Conservation (phyloP, 805 yeast genomes). For the Candida loeiensis region DNA sequence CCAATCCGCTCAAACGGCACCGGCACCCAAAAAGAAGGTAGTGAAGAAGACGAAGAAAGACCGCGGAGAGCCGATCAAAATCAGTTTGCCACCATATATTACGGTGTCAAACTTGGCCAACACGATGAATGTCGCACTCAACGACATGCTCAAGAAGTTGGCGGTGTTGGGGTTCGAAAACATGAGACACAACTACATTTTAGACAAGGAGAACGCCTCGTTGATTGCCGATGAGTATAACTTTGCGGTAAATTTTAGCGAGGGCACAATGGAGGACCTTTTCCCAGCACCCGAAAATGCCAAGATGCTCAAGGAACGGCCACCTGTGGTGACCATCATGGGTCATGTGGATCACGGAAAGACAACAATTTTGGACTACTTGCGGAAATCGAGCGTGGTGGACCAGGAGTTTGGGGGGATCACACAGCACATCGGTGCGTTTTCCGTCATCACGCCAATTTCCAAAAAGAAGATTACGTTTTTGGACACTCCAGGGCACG, state of each 20-base stretch:
- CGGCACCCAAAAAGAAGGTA: constrained; percentile 5
- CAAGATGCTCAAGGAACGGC: constrained; percentile 56
- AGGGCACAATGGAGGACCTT: constrained; percentile 58
- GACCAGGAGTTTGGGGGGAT: constrained; percentile 91
- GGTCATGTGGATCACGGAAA: constrained; percentile 99
- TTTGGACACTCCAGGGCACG: constrained; percentile 97
- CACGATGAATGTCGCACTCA: constrained; percentile 61
- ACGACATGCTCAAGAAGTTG: constrained; percentile 55
- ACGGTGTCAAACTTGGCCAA: constrained; percentile 78
- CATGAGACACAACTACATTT: constrained; percentile 68
- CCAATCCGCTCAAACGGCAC: constrained; percentile 4
- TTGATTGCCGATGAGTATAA: constrained; percentile 89
- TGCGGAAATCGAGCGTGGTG: constrained; percentile 82
- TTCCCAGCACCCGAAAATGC: constrained; percentile 48
- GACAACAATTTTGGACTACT: constrained; percentile 84
- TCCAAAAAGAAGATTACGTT: constrained; percentile 80
- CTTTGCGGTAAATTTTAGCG: constrained; percentile 56
- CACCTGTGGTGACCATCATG: constrained; percentile 97
- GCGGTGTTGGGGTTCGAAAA: constrained; percentile 69
- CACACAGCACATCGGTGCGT: constrained; percentile 97
- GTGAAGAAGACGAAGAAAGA: constrained; percentile 11
- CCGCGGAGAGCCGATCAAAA: constrained; percentile 21
- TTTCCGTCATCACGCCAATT: constrained; percentile 74
- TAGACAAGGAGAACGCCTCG: constrained; percentile 82
- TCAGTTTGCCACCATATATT: constrained; percentile 69